Base-by-base conservation (phyloP, 441 rosid species). In the Jatropha podagrica region DNA sequence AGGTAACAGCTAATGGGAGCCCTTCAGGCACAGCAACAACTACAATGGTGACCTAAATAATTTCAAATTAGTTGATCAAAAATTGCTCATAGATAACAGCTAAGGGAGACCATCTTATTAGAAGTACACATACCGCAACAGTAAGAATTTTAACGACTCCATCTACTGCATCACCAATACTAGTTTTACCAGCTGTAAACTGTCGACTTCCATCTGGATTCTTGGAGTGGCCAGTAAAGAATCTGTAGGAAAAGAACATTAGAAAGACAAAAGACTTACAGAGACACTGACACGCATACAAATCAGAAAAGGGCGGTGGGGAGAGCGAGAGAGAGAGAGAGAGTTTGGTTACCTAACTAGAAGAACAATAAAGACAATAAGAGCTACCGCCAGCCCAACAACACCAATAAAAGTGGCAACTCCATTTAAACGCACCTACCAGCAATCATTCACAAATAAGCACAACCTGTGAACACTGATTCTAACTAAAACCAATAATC, bases 1-100 rank as follows among this genome's bases (percentile, higher is more conserved):
- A 69, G 32, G 98, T 96, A 69, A 96, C 99, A 83, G 99, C 99
- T 74, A 96, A 82, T 15, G 99, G 99, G 71, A 96, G 97, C 76
- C 98, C 98, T 83, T 96, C 99, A 77, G 99, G 99, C 72, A 96
- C 99, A 20, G 99, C 99, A 83, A 96, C 99, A 56, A 96, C 97
- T 52, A 94, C 97, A 80, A 96, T 94, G 18, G 99, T 96, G 41
- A 94, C 99, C 99, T 96, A 82, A 65, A 88, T 76, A 15, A 74
- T 3, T 65, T 72, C 48, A 38, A 78, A 27, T 80, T 60, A 86
- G 83, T 68, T 63, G 60, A 63, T 9, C 40, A 27, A 68, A 68
- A 78, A 71, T 49, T 58, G 46, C 73, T 37, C 74, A 72, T 61
- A 42, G n/a, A 18, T 44, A 11, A 44, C 48, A 44, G 48, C 48